phyloP scores from a whole-genome alignment of 2,329 filamentous ascomycete species.

The Boeremia exigua region DNA sequence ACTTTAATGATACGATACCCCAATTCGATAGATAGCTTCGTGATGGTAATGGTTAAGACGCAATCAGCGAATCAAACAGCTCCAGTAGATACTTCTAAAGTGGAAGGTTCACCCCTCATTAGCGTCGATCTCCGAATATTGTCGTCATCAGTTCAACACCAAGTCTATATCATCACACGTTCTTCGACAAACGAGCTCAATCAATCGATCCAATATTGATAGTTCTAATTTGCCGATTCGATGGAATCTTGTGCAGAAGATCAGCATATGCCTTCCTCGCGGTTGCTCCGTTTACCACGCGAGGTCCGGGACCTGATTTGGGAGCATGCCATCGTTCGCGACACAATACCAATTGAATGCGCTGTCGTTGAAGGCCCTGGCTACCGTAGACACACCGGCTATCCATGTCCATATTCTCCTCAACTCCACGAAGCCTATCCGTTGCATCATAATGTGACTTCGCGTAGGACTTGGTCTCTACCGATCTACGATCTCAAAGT shows the following conservation, averaged over 20 bases:
- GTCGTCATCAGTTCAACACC: constrained; percentile 3
- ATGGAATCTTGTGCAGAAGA: not conserved
- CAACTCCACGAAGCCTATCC: constrained; percentile 16
- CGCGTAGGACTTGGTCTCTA: constrained; percentile 25
- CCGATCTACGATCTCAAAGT: constrained; percentile 26
- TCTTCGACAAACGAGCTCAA: too few species aligned
- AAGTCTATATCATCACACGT: not conserved
- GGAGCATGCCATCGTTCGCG: constrained; percentile 23
- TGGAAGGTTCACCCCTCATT: not conserved
- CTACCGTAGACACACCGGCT: constrained; percentile 6
- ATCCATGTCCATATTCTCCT: constrained; percentile 6
- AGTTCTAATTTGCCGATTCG: not conserved
- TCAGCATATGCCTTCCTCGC: not conserved
- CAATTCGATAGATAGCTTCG: not conserved
- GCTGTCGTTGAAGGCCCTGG: constrained; percentile 12
- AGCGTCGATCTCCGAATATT: constrained; percentile 2
- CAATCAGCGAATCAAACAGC: not conserved
- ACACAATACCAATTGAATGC: constrained; percentile 23
- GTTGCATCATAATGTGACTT: constrained; percentile 8
- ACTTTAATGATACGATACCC: not conserved
- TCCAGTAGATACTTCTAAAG: not conserved
- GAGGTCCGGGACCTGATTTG: constrained; percentile 32
- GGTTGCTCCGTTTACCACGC: constrained; percentile 18
- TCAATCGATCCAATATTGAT: not conserved
- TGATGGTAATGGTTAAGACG: not conserved